Evolutionary conservation across 345 rosid genomes (phyloP), one percentile per base, ranked within the genome.

Genomic region (Gossypium longicalyx): DNA sequence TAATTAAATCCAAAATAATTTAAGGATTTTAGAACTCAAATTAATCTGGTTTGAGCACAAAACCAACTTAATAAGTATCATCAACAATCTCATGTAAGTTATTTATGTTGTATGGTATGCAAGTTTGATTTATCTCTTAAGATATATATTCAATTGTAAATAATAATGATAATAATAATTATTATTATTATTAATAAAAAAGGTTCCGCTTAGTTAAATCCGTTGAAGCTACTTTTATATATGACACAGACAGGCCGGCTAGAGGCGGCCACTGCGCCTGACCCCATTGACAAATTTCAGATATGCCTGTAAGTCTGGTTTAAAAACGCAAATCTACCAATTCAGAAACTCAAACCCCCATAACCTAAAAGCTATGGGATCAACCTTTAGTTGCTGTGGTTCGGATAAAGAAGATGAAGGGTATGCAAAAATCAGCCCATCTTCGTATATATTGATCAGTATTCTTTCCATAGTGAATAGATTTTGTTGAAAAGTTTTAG

Each of bases 351-450:
- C 17, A 41, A 57, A 16, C 64, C 20, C 27, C 25, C 49, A 16
- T 17, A 41, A 25, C 48, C 45, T 17, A 20, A 44, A 52, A 74
- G 68, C 58, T 74, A 89, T 89, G 94, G 91, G 94, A 76, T 82
- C 89, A 58, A 59, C 67, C 58, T 75, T 80, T 12, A 61, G 94
- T 72, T 89, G 90, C 72, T 89, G 88, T 70, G 71, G 82, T 64
- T 59, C 83, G 4, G 78, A 84, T 72, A 83, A 79, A 66, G 80
- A 80, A 67, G 91, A 87, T 23, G 84, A 85, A 79, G 83, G 83
- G 94, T 89, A 68, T 0, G 79, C 58, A 27, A 44, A 23, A 56
- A n/a, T 19, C 20, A 4, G 20, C n/a, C 19, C 2, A 52, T 52
- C n/a, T 52, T 4, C 20, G 15, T 17, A 20, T 52, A 2, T 53